phyloP scores from a whole-genome alignment of 108 stramenopile genomes.

The Nitzschia putrida region DNA sequence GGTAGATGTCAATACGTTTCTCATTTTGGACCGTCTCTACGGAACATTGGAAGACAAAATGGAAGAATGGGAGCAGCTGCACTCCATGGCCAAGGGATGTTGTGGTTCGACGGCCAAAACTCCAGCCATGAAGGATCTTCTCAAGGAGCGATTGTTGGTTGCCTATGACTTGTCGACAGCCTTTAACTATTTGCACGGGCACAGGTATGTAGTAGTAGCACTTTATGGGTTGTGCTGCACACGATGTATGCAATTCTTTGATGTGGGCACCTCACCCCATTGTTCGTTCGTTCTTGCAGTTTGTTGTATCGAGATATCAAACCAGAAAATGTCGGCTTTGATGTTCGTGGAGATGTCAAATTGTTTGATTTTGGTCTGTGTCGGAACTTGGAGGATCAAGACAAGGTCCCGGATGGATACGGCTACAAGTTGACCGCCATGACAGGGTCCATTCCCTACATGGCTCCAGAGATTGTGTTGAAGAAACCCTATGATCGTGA shows the following conservation, averaged over 20 bases:
- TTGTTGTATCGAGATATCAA: slow-evolving; percentile 52
- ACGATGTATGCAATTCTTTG: neutral
- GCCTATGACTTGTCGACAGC: slow-evolving; percentile 70
- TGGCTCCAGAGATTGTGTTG: slow-evolving; percentile 76
- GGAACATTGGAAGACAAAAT: slow-evolving; percentile 69
- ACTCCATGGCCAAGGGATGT: slow-evolving; percentile 30
- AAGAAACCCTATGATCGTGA: slow-evolving; percentile 55
- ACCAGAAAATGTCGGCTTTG: slow-evolving; percentile 54
- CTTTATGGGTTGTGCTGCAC: too few relatives aligned
- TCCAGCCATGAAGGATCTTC: slow-evolving; percentile 26
- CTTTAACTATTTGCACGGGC: slow-evolving; percentile 61
- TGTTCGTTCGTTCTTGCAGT: slow-evolving; percentile 3
- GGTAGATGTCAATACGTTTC: slow-evolving; percentile 40
- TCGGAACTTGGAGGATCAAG: slow-evolving; percentile 21
- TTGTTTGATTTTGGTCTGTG: slow-evolving; percentile 58
- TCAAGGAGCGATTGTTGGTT: slow-evolving; percentile 53
- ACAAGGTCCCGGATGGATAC: slow-evolving; percentile 28
- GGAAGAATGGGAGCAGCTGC: slow-evolving; percentile 39
- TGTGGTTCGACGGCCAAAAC: slow-evolving; percentile 13
- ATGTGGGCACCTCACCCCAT: neutral
- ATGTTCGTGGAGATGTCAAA: slow-evolving; percentile 51
- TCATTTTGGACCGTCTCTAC: slow-evolving; percentile 70
- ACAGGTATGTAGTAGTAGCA: slow-evolving; percentile 20
- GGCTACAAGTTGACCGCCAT: slow-evolving; percentile 39
- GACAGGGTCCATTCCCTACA: slow-evolving; percentile 45